phyloP scores from a whole-genome alignment of 495 filamentous ascomycete genomes.

The Penicillium canariense region DNA sequence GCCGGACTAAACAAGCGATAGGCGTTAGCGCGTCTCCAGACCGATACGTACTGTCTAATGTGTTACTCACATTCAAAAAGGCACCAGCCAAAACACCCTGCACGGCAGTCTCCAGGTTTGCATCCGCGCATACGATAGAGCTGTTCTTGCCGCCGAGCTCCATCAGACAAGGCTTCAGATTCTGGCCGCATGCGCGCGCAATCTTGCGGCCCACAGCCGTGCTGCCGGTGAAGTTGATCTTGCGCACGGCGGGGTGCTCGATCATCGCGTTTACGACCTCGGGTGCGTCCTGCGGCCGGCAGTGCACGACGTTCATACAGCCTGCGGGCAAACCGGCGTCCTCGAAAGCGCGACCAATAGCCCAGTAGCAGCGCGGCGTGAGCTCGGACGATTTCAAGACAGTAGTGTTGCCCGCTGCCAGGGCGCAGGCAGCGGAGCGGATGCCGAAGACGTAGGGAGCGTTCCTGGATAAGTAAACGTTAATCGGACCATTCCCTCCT shows the following conservation, averaged over 20 bases:
- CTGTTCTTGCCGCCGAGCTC: slow-evolving; percentile 62
- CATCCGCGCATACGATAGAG: slow-evolving; percentile 57
- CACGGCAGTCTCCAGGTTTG: slow-evolving; percentile 52
- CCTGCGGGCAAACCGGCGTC: slow-evolving; percentile 68
- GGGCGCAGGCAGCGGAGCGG: slow-evolving; percentile 66
- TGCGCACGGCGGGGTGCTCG: slow-evolving; percentile 54
- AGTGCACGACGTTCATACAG: slow-evolving; percentile 53
- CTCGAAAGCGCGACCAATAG: slow-evolving; percentile 61
- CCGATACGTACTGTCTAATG: no score
- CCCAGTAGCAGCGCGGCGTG: slow-evolving; percentile 70
- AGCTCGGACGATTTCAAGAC: slow-evolving; percentile 74
- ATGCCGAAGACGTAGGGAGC: slow-evolving; percentile 64
- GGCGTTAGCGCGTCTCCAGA: not conserved
- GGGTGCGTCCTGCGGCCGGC: slow-evolving; percentile 50
- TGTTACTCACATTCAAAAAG: slow-evolving; percentile 46
- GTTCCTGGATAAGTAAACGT: slow-evolving; percentile 45
- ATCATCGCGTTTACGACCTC: slow-evolving; percentile 56
- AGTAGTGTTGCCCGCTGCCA: slow-evolving; percentile 79
- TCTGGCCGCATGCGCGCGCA: slow-evolving; percentile 49
- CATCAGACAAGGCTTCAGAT: slow-evolving; percentile 60
- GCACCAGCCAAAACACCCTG: slow-evolving; percentile 47
- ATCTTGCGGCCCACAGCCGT: slow-evolving; percentile 57
- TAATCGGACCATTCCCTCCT: not conserved
- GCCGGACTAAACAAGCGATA: slow-evolving; percentile 47
- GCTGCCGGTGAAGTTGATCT: slow-evolving; percentile 62